A percentile compares a stretch with the other conserved stretches of the same genome.
Evolutionary conservation across 1,139 yeast species (phyloP).

Genomic region (Magnusiomyces tetraspermus): DNA sequence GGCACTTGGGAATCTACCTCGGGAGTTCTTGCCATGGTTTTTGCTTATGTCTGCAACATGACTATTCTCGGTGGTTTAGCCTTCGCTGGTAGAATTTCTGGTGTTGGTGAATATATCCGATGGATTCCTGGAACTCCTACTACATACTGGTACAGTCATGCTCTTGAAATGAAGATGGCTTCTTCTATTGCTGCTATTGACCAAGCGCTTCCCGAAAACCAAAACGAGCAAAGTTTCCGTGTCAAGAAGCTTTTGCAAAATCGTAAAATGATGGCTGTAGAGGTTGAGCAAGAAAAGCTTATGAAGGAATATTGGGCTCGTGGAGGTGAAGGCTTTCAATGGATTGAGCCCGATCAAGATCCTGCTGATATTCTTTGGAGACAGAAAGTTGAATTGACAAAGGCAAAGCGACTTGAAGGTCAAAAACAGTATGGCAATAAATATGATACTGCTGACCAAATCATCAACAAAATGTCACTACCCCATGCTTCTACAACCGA

Average conservation of each 20-base stretch:
- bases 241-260: constrained; percentile 26
- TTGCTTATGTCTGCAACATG: constrained; percentile 55
- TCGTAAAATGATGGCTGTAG: constrained; percentile 39
- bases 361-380: constrained; percentile 43
- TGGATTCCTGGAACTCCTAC: constrained; percentile 64
- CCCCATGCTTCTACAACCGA: constrained; percentile 28
- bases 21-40: constrained; percentile 48
- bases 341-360: constrained; percentile 76
- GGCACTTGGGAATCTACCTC: constrained; percentile 33
- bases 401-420: constrained; percentile 9
- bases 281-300: constrained; percentile 59
- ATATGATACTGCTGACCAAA: constrained; percentile 23
- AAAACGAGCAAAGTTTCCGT: constrained; percentile 31
- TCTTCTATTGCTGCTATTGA: constrained; percentile 60
- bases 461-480: constrained; percentile 17
- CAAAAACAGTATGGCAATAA: constrained; percentile 15
- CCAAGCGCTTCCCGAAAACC: constrained; percentile 33
- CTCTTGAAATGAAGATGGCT: constrained; percentile 62
- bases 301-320: constrained; percentile 62
- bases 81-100: constrained; percentile 46
- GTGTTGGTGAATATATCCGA: constrained; percentile 49
- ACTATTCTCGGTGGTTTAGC: constrained; percentile 47
- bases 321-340: constrained; percentile 65
- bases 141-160: constrained; percentile 54
- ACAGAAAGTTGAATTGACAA: constrained; percentile 11